Percentiles rank a stretch among this genome's conserved stretches.
Evolutionary conservation across 129 eudicot species (phyloP).

Genomic region (Silybum marianum): DNA sequence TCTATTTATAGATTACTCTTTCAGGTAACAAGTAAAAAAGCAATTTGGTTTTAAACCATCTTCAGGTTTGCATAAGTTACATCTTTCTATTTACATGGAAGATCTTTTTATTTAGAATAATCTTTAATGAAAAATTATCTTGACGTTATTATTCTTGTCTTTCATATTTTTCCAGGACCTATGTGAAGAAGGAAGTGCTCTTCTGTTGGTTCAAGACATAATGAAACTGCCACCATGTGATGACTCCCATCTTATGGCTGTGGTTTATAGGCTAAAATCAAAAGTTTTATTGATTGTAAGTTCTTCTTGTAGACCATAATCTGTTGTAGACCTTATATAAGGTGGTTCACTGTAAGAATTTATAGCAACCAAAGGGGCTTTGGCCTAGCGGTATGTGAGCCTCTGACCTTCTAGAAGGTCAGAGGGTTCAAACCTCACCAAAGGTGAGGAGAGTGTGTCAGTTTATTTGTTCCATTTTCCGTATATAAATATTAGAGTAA

Average conservation of each 20-base stretch:
- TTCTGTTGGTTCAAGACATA: conserved; percentile 52
- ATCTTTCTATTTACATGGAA: not conserved
- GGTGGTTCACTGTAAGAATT: conserved; percentile 1
- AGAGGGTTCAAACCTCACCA: too few species aligned
- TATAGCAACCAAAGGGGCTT: too few species aligned
- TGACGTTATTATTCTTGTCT: not conserved
- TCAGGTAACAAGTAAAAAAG: not conserved
- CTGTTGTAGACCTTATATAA: not conserved
- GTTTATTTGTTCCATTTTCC: too few species aligned
- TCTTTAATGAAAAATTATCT: not conserved
- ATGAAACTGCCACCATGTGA: conserved; percentile 39
- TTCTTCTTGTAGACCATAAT: conserved; percentile 9
- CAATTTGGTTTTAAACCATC: not conserved
- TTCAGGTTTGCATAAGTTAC: not conserved
- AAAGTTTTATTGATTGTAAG: conserved; percentile 76
- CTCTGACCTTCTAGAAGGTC: too few species aligned
- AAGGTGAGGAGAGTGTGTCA: too few species aligned
- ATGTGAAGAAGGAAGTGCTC: conserved; percentile 67
- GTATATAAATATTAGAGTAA: too few species aligned
- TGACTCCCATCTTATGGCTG: conserved; percentile 41
- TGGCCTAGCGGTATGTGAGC: too few species aligned
- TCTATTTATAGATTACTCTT: not conserved
- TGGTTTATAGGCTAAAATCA: conserved; percentile 64
- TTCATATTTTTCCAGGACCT: conserved; percentile 47
- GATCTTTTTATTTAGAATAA: not conserved